These are phyloP conservation scores for Mortierella sp. DNA, from an alignment of 371 early-diverging fungal species.

Conservation along the genomic window DNA sequence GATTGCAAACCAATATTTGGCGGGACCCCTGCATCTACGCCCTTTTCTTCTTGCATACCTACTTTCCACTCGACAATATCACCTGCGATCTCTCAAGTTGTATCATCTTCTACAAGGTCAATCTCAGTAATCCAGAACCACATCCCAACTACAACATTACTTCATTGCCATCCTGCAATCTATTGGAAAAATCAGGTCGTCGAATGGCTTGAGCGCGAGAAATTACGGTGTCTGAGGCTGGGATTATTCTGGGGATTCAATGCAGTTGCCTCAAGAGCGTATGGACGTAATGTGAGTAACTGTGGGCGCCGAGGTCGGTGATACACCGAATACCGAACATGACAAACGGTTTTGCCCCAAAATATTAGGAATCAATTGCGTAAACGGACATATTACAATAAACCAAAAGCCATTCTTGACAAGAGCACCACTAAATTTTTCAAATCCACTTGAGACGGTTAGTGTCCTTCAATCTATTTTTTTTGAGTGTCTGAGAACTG, in stretches of 20 bases:
- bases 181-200: slow-evolving; percentile 56
- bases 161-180: slow-evolving; percentile 44
- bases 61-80: slow-evolving; percentile 22
- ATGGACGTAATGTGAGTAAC: slow-evolving; percentile 15
- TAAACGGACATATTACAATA: no score
- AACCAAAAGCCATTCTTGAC: no score
- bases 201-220: slow-evolving; percentile 56
- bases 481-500: no score
- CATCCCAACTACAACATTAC: slow-evolving; percentile 32
- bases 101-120: slow-evolving; percentile 24
- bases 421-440: no score
- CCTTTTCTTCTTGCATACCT: background rate
- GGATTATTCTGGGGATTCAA: slow-evolving; percentile 51
- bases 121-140: slow-evolving; percentile 26
- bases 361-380: no score
- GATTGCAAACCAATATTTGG: background rate
- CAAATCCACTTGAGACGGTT: no score
- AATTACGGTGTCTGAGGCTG: slow-evolving; percentile 36
- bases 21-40: slow-evolving; percentile 21
- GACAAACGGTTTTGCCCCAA: no score
- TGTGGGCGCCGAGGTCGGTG: background rate
- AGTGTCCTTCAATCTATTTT: no score
- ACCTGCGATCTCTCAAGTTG: slow-evolving; percentile 27
- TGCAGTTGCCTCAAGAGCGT: slow-evolving; percentile 20
- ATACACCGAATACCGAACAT: no score